Base-by-base conservation (phyloP, 2,329 filamentous ascomycete species). In the Ophiocordyceps camponoti-floridani region DNA sequence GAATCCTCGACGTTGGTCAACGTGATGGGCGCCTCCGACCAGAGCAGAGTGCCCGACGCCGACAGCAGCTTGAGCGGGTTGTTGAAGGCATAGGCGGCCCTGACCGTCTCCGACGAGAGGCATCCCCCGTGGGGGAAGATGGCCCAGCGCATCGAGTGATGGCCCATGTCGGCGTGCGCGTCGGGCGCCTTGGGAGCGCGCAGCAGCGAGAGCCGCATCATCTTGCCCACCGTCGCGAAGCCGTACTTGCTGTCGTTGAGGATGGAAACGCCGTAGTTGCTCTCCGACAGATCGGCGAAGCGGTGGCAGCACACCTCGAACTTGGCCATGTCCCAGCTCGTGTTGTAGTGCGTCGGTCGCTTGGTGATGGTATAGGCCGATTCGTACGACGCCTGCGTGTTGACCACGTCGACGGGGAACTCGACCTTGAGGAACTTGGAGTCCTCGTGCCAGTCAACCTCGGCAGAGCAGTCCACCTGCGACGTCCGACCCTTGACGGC, bases 361-460 rank as follows among this genome's bases (percentile, higher is more conserved):
- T 78, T 78, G 49, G 91, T 80, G 52, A 95, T 77, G 53, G 89
- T 89, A 56, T 85, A 96, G 55, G 94, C 88, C 8, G 86, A 94
- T 62, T 98, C 91, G 60, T 98, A 98, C 12, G 79, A 84, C 30
- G 91, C 91, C 62, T 95, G 87, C 0, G 82, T 94, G 62, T 89
- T 95, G 52, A 79, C 76, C 50, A 96, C 73, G 55, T 93, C 82
- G 49, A 95, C 88, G 0, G 91, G 89, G 64, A 98, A 98, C 60
- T 98, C 91, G 43, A 96, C 89, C 69, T 98, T 98, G 57, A 98
- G 74, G 70, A 96, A 96, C 58, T 91, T 94, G 82, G 91, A 95
- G 12, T 78, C 86, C 62, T 98, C 91, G 52, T 82, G 83, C 91
- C 91, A 98, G 58, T 95, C 85, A n/a, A 96, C 84, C 52, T 93